Conservation (phyloP, 345 rosid genomes). For the thale cress (Arabidopsis thaliana) region TAIR10.1 NC_003076.8:3583001-3583500, state of each 20-base stretch:
- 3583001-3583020: conserved; percentile 76
- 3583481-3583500: conserved; percentile 44
- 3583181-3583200: not conserved
- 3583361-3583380: conserved; percentile 80
- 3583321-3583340: conserved; percentile 47
- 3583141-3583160: not conserved
- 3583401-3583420: conserved; percentile 47
- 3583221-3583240: not conserved
- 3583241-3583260: not conserved
- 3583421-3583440: conserved; percentile 68
- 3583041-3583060: not conserved
- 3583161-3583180: not conserved
- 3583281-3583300: not conserved
- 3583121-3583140: not conserved
- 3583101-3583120: too few species aligned
- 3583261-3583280: conserved; percentile 6
- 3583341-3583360: conserved; percentile 82
- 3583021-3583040: conserved; percentile 95
- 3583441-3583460: conserved; percentile 85
- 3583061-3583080: too few species aligned
- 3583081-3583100: not conserved
- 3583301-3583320: conserved; percentile 4
- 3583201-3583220: not conserved
- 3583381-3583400: conserved; percentile 57
- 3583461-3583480: conserved; percentile 69